A percentile compares a stretch with the other conserved stretches of the same genome.
These are phyloP conservation scores for Alopecurus myosuroides DNA, from an alignment of 176 grass and related monocot species.

Conservation along the genomic window DNA sequence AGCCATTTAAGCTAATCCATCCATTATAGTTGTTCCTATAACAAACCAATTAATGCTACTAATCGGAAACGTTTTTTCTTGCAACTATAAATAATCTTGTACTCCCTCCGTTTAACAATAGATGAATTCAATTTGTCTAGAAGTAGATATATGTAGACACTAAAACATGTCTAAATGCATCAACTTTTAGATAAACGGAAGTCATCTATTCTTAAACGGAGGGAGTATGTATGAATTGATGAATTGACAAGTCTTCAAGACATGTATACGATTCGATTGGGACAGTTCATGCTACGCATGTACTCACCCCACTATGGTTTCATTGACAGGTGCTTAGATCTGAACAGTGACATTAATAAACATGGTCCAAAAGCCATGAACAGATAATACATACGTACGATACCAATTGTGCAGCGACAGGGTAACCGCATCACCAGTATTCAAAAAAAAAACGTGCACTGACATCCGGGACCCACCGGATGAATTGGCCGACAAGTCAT, in stretches of 20 bases:
- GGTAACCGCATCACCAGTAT: not conserved
- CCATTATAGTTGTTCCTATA: too few species aligned
- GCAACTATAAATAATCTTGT: too few species aligned
- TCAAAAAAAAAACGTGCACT: not conserved
- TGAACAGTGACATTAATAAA: not conserved
- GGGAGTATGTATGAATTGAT: too few species aligned
- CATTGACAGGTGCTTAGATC: not conserved
- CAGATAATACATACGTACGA: not conserved
- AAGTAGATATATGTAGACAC: too few species aligned
- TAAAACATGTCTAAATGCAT: too few species aligned
- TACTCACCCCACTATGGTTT: not conserved
- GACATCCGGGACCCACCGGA: not conserved
- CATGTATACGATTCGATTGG: not conserved
- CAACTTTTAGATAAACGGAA: too few species aligned
- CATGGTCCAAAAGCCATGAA: conserved; percentile 10
- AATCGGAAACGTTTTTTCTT: too few species aligned
- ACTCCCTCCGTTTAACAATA: too few species aligned
- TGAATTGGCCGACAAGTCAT: not conserved
- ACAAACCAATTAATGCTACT: too few species aligned
- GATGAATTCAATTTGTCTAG: too few species aligned
- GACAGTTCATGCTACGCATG: not conserved
- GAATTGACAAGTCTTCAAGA: not conserved
- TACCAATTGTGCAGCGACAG: not conserved
- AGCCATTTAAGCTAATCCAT: too few species aligned
- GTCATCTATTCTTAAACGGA: too few species aligned